Conservation (phyloP, 805 yeast genomes). For the Teunomyces tritomae region DNA sequence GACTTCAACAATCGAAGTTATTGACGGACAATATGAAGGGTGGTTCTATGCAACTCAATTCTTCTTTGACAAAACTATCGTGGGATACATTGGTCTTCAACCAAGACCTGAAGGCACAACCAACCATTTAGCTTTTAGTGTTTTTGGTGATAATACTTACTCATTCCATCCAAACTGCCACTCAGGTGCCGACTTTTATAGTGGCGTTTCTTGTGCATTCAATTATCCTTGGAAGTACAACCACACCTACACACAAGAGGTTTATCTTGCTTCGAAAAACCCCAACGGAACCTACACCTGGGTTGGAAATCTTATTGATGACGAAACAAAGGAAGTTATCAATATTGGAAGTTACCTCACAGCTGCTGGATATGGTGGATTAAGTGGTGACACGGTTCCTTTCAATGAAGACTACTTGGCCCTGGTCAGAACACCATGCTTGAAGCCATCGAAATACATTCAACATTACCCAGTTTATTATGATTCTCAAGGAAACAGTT, state of each 20-base stretch:
- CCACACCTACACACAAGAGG: slow-evolving; percentile 2
- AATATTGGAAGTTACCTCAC: slow-evolving; percentile 1
- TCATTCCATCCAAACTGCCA: slow-evolving; percentile 5
- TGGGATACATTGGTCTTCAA: slow-evolving; percentile 5
- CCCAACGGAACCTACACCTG: background rate
- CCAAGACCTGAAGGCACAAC: background rate
- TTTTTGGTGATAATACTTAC: slow-evolving; percentile 5
- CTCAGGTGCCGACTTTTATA: slow-evolving; percentile 7
- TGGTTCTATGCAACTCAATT: background rate
- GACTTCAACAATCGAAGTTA: background rate
- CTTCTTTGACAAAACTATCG: background rate
- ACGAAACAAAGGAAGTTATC: background rate
- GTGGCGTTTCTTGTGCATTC: slow-evolving; percentile 5
- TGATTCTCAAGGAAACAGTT: background rate
- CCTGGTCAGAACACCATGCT: background rate
- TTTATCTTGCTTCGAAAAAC: background rate
- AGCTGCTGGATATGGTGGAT: background rate
- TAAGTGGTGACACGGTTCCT: background rate
- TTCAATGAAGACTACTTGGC: background rate
- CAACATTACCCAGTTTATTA: background rate
- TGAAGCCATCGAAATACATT: background rate
- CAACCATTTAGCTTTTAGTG: slow-evolving; percentile 7
- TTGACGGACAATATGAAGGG: background rate
- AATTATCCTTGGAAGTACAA: slow-evolving; percentile 5
- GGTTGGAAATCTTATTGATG: slow-evolving; percentile 1